Evolutionary conservation across 306 rosid genomes (phyloP).

Genomic region (Begonia fuchsioides): DNA sequence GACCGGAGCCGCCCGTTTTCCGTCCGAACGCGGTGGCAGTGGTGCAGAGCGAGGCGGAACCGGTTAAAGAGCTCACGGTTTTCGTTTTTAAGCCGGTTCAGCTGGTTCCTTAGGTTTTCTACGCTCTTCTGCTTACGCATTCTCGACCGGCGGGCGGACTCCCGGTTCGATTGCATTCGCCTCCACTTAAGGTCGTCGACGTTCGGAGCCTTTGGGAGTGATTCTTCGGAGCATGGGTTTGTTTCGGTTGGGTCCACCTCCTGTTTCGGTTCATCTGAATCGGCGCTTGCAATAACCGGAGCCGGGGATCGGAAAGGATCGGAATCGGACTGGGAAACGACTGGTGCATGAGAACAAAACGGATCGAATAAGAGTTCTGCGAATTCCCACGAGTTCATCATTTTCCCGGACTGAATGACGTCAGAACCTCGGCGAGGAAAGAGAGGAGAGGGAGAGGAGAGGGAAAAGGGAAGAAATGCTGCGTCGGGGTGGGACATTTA

Average conservation of each 20-base stretch:
- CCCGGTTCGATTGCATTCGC: constrained; percentile 81
- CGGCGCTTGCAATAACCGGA: constrained; percentile 24
- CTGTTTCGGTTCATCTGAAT: constrained; percentile 13
- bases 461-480: constrained; percentile 63
- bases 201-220: constrained; percentile 8
- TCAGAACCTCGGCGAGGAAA: constrained; percentile 9
- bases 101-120: constrained; percentile 63
- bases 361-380: constrained; percentile 9
- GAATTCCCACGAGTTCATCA: constrained; percentile 38
- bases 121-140: constrained; percentile 73
- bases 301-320: constrained; percentile 6
- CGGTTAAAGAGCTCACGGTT: constrained; percentile 52
- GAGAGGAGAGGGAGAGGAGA: constrained; percentile 32
- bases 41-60: constrained; percentile 25
- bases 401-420: constrained; percentile 8
- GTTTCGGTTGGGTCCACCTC: neutral
- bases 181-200: constrained; percentile 48
- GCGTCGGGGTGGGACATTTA: constrained; percentile 40
- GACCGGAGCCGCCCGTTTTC: constrained; percentile 44
- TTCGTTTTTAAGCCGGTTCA: constrained; percentile 36
- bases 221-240: neutral
- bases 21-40: constrained; percentile 21
- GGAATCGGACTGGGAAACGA: constrained; percentile 12
- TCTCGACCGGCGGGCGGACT: constrained; percentile 78
- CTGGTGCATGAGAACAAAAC: neutral